Evolutionary conservation across 2,329 filamentous ascomycete species (phyloP), one percentile per base, ranked within the genome.

Genomic region (Harringtonia aguacate): DNA sequence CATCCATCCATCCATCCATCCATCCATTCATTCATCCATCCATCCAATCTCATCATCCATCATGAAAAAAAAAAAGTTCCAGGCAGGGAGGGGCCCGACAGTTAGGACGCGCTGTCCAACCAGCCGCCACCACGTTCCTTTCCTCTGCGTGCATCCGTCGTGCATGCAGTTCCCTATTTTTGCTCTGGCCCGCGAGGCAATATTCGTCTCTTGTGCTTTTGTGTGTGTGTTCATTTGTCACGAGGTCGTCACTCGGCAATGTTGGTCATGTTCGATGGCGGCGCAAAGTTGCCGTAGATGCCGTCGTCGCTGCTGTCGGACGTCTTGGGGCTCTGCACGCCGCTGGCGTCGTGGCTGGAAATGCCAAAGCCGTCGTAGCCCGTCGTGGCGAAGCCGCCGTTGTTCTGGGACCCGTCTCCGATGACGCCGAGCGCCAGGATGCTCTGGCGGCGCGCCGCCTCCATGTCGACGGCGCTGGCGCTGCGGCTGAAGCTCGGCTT

Each of bases 401-500:
- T 50, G 33, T 22, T 62, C 62, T 17, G 65, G 39, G 54, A 60
- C 44, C 48, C 57, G n/a, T n/a, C 28, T 50, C 48, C 53, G 33
- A 38, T 12, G 24, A 52, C 45, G 12, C 48, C 47, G 9, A 51
- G 44, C 4, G 48, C 48, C 22, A 52, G 42, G 3, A 53, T 48
- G 45, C 51, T 52, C 44, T 52, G 50, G 9, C 49, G 46, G 13
- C 52, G 47, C 2, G 46, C 45, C 22, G 42, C 48, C 33, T 64
- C 67, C 37, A 77, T 65, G 40, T 77, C 72, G 12, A 61, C 66
- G 8, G 64, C 59, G 52, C 73, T 77, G 4, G 62, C 69, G 30
- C 64, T 70, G 36, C 75, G 67, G 54, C 74, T 79, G 53, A 86
- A 70, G 21, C 72, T 72, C 9, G 81, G 82, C 60, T 86, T 86